Conservation (phyloP, 2,329 filamentous ascomycete species). For the Ceratocystis ficicola region DNA sequence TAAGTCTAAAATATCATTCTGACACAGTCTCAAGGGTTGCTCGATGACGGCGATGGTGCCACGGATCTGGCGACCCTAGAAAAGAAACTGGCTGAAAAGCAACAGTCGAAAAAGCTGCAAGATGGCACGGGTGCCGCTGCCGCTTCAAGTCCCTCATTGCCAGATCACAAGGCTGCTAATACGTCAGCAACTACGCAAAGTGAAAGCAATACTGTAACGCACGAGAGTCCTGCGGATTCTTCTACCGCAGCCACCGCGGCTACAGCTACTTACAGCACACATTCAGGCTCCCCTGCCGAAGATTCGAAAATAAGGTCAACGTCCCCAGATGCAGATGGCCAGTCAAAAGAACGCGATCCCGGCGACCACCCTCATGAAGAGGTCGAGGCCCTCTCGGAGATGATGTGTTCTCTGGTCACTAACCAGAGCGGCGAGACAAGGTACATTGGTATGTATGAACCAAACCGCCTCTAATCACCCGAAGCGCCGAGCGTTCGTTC, state of each 20-base stretch:
- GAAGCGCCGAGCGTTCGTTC: too few relatives aligned
- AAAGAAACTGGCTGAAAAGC: constrained; percentile 54
- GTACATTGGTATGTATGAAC: constrained; percentile 62
- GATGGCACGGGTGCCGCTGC: constrained; percentile 36
- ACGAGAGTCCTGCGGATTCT: constrained; percentile 44
- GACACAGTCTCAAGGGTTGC: constrained; percentile 42
- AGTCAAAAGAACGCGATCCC: constrained; percentile 31
- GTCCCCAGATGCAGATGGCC: constrained; percentile 31
- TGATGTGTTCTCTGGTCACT: constrained; percentile 97
- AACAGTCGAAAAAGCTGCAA: constrained; percentile 32
- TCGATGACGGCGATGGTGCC: constrained; percentile 71
- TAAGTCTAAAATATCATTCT: background rate
- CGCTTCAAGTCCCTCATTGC: constrained; percentile 40
- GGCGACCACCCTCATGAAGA: constrained; percentile 38
- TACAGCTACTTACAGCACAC: background rate
- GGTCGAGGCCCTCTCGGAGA: constrained; percentile 81
- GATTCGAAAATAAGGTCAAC: constrained; percentile 26
- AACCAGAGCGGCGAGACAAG: constrained; percentile 89
- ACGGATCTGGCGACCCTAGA: constrained; percentile 83
- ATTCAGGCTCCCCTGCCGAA: background rate
- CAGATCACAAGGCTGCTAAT: constrained; percentile 35
- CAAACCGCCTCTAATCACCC: background rate
- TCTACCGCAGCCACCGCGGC: background rate
- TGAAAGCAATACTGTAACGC: constrained; percentile 36
- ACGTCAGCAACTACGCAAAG: constrained; percentile 26